Conservation (phyloP, 768 basidiomycete genomes). For the Macrolepiota dolichaula region DNA sequence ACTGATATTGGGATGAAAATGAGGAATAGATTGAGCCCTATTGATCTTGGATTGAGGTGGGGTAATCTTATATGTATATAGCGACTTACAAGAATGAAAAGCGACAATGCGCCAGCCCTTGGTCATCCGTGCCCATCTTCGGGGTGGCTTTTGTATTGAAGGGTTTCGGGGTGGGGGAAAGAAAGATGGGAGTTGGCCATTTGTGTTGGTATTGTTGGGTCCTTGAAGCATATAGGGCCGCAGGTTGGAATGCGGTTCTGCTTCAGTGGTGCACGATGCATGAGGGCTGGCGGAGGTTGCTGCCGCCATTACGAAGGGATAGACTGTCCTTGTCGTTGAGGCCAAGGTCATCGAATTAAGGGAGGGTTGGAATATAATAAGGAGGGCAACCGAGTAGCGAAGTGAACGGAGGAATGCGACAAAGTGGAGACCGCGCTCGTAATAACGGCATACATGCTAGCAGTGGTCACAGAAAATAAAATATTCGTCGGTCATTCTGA, state of each 20-base stretch:
- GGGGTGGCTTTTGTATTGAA: not conserved
- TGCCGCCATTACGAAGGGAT: not conserved
- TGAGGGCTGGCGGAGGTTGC: not conserved
- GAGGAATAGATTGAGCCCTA: conserved; percentile 72
- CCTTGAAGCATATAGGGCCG: not conserved
- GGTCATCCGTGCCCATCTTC: not conserved
- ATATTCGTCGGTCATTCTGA: not conserved
- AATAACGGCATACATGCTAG: not conserved
- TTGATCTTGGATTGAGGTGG: not conserved
- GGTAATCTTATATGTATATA: not conserved
- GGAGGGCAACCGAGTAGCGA: not conserved
- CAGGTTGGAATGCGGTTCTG: not conserved
- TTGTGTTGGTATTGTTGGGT: not conserved
- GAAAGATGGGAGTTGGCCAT: not conserved
- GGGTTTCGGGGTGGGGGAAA: not conserved
- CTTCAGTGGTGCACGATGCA: not conserved
- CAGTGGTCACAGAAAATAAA: not conserved
- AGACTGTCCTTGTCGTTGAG: not conserved
- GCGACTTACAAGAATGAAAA: conserved; percentile 23
- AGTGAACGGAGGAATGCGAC: not conserved
- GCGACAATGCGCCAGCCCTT: conserved; percentile 24
- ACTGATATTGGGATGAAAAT: conserved; percentile 69
- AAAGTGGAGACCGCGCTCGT: not conserved
- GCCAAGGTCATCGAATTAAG: not conserved
- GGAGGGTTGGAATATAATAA: not conserved